Evolutionary conservation across 2,329 filamentous ascomycete genomes (phyloP).

Genomic region (Fusarium virguliforme): DNA sequence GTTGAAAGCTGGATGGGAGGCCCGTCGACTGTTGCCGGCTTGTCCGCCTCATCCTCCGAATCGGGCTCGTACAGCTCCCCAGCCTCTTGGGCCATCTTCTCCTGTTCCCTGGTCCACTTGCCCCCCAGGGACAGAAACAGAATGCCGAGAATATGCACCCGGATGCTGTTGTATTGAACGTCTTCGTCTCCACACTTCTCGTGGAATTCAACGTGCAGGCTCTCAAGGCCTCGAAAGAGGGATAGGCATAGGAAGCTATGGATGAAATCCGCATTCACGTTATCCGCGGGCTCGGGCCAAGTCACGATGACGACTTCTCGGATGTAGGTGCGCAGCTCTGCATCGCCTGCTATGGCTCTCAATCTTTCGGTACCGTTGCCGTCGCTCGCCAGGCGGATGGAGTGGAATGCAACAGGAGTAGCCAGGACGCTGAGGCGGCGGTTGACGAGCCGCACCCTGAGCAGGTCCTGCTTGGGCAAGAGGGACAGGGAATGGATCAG

Average conservation of each 20-base stretch:
- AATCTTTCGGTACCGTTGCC: neutral
- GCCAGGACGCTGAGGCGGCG: slow-evolving; percentile 51
- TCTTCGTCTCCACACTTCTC: neutral
- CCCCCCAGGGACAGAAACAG: slow-evolving; percentile 12
- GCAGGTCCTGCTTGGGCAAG: neutral
- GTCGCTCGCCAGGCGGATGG: neutral
- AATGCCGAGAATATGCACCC: slow-evolving; percentile 4
- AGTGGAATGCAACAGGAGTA: neutral
- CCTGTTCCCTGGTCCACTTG: neutral
- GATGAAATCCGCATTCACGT: neutral
- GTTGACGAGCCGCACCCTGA: slow-evolving; percentile 50
- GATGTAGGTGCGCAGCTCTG: neutral
- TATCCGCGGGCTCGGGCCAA: neutral
- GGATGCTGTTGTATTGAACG: slow-evolving; percentile 1
- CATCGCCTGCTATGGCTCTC: neutral
- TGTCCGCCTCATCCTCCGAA: too few relatives aligned
- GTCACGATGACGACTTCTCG: slow-evolving; percentile 24
- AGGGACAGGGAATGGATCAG: neutral
- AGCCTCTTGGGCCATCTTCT: neutral
- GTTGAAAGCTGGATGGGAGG: slow-evolving; percentile 4
- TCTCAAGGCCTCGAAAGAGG: neutral
- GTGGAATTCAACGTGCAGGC: slow-evolving; percentile 6
- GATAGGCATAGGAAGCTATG: neutral
- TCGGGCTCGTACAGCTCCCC: fast-evolving
- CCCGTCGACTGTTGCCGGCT: neutral